A percentile compares a stretch with the other conserved stretches of the same genome.
Evolutionary conservation across 495 filamentous ascomycete genomes (phyloP).

Genomic region (Talaromyces proteolyticus): DNA sequence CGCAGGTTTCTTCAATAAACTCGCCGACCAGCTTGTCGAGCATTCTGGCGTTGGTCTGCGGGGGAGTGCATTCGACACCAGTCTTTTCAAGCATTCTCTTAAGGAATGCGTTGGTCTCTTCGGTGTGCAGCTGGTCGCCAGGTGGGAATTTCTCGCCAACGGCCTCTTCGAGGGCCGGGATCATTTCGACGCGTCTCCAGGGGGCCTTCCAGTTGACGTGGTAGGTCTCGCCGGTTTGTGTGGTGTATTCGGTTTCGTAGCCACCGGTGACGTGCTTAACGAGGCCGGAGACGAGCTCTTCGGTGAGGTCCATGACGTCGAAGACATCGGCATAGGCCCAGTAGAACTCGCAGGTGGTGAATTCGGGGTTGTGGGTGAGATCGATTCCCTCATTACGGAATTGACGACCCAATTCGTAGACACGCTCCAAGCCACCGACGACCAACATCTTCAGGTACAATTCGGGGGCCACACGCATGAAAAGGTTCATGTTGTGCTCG

Average conservation of each 20-base stretch:
- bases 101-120: constrained; percentile 82
- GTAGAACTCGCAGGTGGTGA: constrained; percentile 97
- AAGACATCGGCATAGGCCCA: constrained; percentile 89
- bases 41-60: constrained; percentile 93
- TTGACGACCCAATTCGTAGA: constrained; percentile 87
- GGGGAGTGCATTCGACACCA: constrained; percentile 82
- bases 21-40: constrained; percentile 95
- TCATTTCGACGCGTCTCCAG: constrained; percentile 95
- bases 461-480: constrained; percentile 92
- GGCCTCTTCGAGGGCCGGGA: constrained; percentile 83
- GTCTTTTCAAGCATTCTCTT: constrained; percentile 78
- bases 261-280: constrained; percentile 85
- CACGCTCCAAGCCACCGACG: constrained; percentile 84
- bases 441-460: constrained; percentile 95
- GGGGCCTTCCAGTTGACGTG: constrained; percentile 93
- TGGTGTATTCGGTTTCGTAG: constrained; percentile 77
- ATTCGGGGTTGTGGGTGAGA: constrained; percentile 97
- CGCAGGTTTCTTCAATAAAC: constrained; percentile 88
- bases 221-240: constrained; percentile 75
- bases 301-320: constrained; percentile 89
- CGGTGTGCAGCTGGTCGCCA: constrained; percentile 80
- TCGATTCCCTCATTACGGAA: constrained; percentile 97
- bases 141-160: constrained; percentile 92
- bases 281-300: constrained; percentile 88
- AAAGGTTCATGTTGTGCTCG: constrained; percentile 86